These are phyloP conservation scores for Entelexis paramagnoliae DNA, from an alignment of 1,139 yeast species.

Conservation along the genomic window DNA sequence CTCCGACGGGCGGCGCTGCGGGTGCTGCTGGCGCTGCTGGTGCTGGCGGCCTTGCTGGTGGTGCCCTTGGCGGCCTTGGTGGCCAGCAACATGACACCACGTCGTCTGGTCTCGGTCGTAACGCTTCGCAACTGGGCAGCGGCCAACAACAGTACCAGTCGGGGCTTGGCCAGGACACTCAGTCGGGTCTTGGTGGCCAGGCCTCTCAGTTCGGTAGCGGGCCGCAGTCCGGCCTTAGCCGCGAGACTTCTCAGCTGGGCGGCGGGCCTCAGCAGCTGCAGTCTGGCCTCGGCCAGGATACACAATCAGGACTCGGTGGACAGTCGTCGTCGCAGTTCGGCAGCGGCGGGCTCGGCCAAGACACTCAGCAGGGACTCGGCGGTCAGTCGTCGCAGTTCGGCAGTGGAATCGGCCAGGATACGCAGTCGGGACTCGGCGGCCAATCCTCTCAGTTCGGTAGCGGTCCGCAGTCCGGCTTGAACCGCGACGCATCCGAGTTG, in stretches of 20 bases:
- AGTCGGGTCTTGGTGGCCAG: neutral
- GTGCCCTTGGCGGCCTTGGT: slow-evolving; percentile 5
- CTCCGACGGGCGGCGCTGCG: too few relatives aligned
- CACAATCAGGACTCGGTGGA: too few relatives aligned
- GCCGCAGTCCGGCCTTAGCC: neutral
- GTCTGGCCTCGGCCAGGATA: too few relatives aligned
- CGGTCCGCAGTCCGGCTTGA: neutral
- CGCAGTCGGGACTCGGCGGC: neutral
- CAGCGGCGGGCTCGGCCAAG: neutral
- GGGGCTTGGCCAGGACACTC: neutral
- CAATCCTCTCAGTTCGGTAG: neutral
- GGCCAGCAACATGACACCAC: neutral
- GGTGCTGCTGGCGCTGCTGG: slow-evolving; percentile 7
- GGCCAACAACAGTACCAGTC: neutral
- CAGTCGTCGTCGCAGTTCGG: neutral
- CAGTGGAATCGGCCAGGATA: neutral
- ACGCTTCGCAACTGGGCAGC: too few relatives aligned
- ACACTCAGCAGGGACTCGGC: too few relatives aligned
- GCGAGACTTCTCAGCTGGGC: neutral
- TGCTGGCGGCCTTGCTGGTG: slow-evolving; percentile 8
- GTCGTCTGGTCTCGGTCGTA: neutral
- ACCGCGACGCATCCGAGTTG: neutral
- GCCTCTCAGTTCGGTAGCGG: neutral
- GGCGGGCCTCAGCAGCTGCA: neutral
- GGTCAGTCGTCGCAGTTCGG: neutral